A percentile compares a stretch with the other conserved stretches of the same genome.
Evolutionary conservation across 2,329 filamentous ascomycete species (phyloP).

Genomic region (Calonectria hawksworthii): DNA sequence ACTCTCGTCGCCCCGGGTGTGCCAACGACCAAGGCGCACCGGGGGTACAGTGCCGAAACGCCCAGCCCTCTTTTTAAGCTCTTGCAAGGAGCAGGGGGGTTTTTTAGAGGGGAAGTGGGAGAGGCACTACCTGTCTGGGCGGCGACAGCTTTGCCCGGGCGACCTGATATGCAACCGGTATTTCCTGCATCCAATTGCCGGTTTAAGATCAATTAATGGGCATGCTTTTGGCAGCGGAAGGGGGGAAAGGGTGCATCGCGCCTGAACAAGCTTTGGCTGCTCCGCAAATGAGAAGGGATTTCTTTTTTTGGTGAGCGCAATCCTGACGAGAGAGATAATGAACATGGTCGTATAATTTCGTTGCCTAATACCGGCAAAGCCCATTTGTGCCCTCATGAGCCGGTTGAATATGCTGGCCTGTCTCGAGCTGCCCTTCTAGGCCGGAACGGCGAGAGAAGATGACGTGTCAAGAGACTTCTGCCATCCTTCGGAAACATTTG

Average conservation of each 20-base stretch:
- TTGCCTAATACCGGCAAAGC: not conserved
- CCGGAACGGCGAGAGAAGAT: not conserved
- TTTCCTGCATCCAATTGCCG: constrained; percentile 5
- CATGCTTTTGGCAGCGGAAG: not conserved
- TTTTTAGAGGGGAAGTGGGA: not conserved
- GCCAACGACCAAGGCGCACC: not conserved
- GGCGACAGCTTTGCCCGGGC: not conserved
- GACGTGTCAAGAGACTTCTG: not conserved
- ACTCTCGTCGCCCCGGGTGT: not conserved
- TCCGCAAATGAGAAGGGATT: not conserved
- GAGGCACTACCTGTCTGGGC: not conserved
- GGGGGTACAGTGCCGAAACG: not conserved
- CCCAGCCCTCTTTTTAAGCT: constrained; percentile 13
- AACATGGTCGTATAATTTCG: not conserved
- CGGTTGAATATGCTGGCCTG: not conserved
- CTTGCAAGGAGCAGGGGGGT: not conserved
- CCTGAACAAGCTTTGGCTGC: not conserved
- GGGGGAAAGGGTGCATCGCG: not conserved
- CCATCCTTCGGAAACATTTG: not conserved
- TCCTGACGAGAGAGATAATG: not conserved
- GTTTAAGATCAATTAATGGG: not conserved
- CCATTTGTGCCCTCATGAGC: not conserved
- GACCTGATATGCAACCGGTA: constrained; percentile 5
- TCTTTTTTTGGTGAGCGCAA: not conserved
- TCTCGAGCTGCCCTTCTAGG: not conserved